Evolutionary conservation across 352 stramenopile species (phyloP), one percentile per base, ranked within the genome.

Genomic region (Pythium myriotylum): DNA sequence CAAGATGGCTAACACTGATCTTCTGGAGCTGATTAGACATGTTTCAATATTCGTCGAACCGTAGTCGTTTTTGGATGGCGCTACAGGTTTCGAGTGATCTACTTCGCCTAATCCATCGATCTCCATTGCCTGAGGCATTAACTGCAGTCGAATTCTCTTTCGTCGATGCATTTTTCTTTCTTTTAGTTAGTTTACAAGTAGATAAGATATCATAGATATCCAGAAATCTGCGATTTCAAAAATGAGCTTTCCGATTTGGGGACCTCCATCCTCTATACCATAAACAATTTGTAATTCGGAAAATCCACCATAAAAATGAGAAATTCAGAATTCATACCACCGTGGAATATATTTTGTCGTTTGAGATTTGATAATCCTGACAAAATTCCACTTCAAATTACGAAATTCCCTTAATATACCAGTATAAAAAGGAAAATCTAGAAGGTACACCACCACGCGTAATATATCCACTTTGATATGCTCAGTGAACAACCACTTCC

Each of bases 131-230:
- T 40, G 24, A 33, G 57, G 57, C 57, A 65, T 65, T 22, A 65
- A 50, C 20, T 65, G 57, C 22, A 35, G 24, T 49, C 57, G 32
- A 65, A 58, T 65, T 65, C 57, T 51, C 48, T 56, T 65, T 56
- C 57, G 46, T 46, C 57, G 57, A 58, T 65, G 57, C 57, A 65
- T 65, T 51, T 65, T 52, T 65, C 17, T 65, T 65, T 57, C 2
- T 41, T 57, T 58, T 47, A 20, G 20, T 54, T 54, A 46, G 32
- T 64, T 51, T 64, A 57, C 43, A 49, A 33, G 27, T 27, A 4
- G 9, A 64, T 23, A 64, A 49, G 51, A 57, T 53, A 48, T 41
- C 9, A 16, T 9, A 9, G 9, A 41, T n/a, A n/a, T n/a, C n/a
- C n/a, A n/a, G n/a, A n/a, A n/a, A n/a, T n/a, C n/a, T n/a, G n/a